Evolutionary conservation across 2,329 filamentous ascomycete genomes (phyloP).

Genomic region (Aspergillus sp.): DNA sequence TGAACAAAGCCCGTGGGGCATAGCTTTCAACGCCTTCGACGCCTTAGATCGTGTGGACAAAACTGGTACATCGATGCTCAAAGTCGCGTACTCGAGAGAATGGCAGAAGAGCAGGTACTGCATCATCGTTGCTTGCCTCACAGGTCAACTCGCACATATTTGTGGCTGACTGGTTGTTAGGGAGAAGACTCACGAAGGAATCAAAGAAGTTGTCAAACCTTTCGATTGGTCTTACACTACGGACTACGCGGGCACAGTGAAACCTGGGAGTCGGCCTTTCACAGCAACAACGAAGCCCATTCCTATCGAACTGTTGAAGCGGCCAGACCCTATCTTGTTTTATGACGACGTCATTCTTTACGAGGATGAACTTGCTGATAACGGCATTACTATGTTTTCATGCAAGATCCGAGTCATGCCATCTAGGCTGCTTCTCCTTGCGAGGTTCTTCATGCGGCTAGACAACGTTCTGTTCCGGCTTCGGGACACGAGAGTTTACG

Average conservation of each 20-base stretch:
- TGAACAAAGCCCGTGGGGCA: conserved; percentile 70
- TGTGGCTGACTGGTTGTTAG: conserved; percentile 53
- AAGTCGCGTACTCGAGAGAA: conserved; percentile 87
- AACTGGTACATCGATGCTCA: conserved; percentile 85
- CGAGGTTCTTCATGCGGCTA: conserved; percentile 86
- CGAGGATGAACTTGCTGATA: conserved; percentile 97
- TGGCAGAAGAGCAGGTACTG: conserved; percentile 71
- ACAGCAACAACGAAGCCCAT: conserved; percentile 59
- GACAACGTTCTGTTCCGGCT: conserved; percentile 87
- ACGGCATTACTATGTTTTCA: conserved; percentile 86
- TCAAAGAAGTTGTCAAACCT: conserved; percentile 90
- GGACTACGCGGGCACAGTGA: conserved; percentile 73
- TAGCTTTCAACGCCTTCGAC: conserved; percentile 81
- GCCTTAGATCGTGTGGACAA: conserved; percentile 92
- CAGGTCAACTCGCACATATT: neutral
- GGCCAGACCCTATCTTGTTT: conserved; percentile 91
- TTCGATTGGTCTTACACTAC: conserved; percentile 99
- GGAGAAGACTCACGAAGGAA: conserved; percentile 77
- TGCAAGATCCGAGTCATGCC: conserved; percentile 95
- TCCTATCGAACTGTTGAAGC: conserved; percentile 80
- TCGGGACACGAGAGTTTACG: conserved; percentile 85
- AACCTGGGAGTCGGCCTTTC: conserved; percentile 42
- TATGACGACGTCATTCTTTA: conserved; percentile 96
- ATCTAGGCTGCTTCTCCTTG: conserved; percentile 78
- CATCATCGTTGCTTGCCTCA: conserved; percentile 19